Percentiles rank a stretch among this genome's conserved stretches.
phyloP scores from a whole-genome alignment of 768 basidiomycete species.

The Russula olivacea region DNA sequence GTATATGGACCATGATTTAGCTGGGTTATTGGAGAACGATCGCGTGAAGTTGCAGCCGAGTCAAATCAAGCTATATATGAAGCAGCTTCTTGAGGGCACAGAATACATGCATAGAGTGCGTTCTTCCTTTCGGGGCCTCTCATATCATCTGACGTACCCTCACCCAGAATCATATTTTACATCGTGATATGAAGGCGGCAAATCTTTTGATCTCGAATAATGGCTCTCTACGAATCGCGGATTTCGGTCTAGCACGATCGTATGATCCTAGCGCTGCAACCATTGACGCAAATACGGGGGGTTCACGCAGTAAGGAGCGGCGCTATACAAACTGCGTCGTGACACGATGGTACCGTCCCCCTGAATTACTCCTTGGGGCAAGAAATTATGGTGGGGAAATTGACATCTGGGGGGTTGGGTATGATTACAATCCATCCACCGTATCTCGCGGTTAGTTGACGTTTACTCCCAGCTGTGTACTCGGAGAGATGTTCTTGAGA shows the following conservation, averaged over 20 bases:
- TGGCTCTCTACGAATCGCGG: conserved; percentile 83
- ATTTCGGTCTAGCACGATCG: conserved; percentile 91
- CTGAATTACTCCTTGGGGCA: conserved; percentile 85
- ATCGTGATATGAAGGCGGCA: conserved; percentile 98
- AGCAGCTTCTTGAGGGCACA: conserved; percentile 92
- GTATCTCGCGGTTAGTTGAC: background rate
- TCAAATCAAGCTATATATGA: conserved; percentile 94
- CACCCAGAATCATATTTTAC: conserved; percentile 84
- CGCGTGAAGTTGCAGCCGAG: conserved; percentile 75
- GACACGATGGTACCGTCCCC: conserved; percentile 91
- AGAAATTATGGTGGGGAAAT: conserved; percentile 88
- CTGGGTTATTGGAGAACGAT: conserved; percentile 89
- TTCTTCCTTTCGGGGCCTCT: conserved; percentile 20
- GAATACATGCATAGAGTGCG: conserved; percentile 92
- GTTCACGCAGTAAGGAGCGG: conserved; percentile 46
- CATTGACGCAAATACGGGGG: conserved; percentile 33
- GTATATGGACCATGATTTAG: conserved; percentile 99
- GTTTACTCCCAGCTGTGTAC: conserved; percentile 59
- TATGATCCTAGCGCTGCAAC: conserved; percentile 50
- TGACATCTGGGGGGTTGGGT: conserved; percentile 98
- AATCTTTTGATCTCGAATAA: conserved; percentile 89
- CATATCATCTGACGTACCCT: conserved; percentile 15
- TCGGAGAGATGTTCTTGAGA: conserved; percentile 94
- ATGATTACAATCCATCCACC: conserved; percentile 28
- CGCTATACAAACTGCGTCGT: conserved; percentile 96